Evolutionary conservation across 306 rosid genomes (phyloP).

Genomic region (Malus asiatica): DNA sequence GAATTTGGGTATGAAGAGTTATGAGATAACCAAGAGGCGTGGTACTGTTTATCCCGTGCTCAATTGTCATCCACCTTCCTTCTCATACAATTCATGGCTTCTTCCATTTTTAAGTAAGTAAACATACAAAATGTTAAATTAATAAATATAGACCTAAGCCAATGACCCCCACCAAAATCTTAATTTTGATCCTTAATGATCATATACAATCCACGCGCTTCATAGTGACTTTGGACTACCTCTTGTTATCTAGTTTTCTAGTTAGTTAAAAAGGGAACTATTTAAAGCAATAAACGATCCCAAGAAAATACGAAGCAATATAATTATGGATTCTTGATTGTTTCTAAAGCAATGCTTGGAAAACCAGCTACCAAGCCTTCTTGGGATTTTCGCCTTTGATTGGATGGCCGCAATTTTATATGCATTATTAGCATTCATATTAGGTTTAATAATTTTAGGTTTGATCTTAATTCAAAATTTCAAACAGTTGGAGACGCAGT

Average conservation of each 20-base stretch:
- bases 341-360: conserved; percentile 52
- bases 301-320: conserved; percentile 33
- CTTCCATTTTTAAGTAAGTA: neutral
- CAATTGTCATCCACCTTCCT: neutral
- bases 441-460: conserved; percentile 13
- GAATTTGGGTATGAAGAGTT: no score
- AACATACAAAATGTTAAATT: neutral
- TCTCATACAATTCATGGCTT: neutral
- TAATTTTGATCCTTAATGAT: neutral
- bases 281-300: conserved; percentile 57
- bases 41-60: neutral
- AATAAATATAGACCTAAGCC: neutral
- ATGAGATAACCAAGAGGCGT: no score
- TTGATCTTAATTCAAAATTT: conserved; percentile 21
- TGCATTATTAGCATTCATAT: conserved; percentile 30
- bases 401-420: conserved; percentile 43
- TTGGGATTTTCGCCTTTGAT: conserved; percentile 59
- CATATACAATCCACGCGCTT: conserved; percentile 39
- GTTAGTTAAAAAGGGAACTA: conserved; percentile 21
- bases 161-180: neutral
- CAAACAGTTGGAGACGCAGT: conserved; percentile 47
- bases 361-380: conserved; percentile 52
- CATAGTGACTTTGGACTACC: neutral
- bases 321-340: conserved; percentile 53
- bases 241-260: conserved; percentile 4